These are phyloP conservation scores for Exophiala aquamarina DNA, from an alignment of 2,329 filamentous ascomycete genomes.

Conservation along the genomic window DNA sequence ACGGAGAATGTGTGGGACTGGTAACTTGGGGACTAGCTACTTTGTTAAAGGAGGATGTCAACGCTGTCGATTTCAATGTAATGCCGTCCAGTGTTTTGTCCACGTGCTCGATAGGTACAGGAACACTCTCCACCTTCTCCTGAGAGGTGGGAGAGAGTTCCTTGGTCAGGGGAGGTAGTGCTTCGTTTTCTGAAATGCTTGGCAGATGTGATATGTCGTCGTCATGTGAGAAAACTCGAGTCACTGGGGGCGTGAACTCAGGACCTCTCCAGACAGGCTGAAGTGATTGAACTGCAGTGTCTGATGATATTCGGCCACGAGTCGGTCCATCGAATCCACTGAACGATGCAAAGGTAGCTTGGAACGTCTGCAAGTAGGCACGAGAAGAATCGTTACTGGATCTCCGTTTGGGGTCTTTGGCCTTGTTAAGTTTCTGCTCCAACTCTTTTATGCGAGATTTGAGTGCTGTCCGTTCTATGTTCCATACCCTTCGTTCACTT, in stretches of 20 bases:
- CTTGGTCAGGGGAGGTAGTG: slow-evolving; percentile 38
- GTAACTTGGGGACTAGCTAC: slow-evolving; percentile 44
- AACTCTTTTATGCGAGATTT: slow-evolving; percentile 43
- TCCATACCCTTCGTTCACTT: slow-evolving; percentile 45
- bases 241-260: slow-evolving; percentile 39
- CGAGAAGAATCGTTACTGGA: slow-evolving; percentile 26
- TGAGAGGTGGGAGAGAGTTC: slow-evolving; percentile 33
- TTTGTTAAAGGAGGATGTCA: slow-evolving; percentile 43
- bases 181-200: slow-evolving; percentile 35
- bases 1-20: slow-evolving; percentile 29
- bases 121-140: slow-evolving; percentile 25
- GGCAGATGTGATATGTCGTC: slow-evolving; percentile 28
- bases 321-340: slow-evolving; percentile 7
- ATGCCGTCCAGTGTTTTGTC: slow-evolving; percentile 49
- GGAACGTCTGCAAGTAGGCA: slow-evolving; percentile 25
- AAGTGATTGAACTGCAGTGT: slow-evolving; percentile 12
- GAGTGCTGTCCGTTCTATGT: slow-evolving; percentile 43
- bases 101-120: slow-evolving; percentile 46
- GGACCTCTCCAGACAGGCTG: slow-evolving; percentile 47
- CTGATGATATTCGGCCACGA: slow-evolving; percentile 12
- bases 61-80: slow-evolving; percentile 45
- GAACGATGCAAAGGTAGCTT: slow-evolving; percentile 15
- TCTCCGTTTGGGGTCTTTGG: slow-evolving; percentile 24
- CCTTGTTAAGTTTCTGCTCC: slow-evolving; percentile 35
- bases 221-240: slow-evolving; percentile 44